Evolutionary conservation across 164 flowering plant species (phyloP), one percentile per base, ranked within the genome.

Genomic region (Santalum album): DNA sequence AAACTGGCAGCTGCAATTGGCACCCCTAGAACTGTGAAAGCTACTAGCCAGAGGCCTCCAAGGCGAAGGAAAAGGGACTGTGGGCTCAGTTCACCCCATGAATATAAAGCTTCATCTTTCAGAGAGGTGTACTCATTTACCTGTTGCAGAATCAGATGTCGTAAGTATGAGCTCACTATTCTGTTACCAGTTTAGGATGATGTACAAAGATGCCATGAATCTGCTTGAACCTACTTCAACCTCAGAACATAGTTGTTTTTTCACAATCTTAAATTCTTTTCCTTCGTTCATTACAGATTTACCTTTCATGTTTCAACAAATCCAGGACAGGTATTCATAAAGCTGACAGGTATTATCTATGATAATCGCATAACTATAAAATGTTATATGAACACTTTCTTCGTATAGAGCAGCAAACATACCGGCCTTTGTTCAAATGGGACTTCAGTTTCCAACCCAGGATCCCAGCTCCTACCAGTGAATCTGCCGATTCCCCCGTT

Each of bases 1-100:
- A 92, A 92, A 74, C 98, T 92, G 56, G 98, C 94, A 43, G 98
- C 98, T 56, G 96, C 84, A 65, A 89, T 62, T 60, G 96, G 98
- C 29, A 68, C 78, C 63, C 98, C 98, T 18, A 89, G 82, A 67
- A 74, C 79, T 3, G 86, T 81, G 70, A 89, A 86, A 48, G 90
- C 67, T 46, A 67, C 76, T 25, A 92, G 53, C 94, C 98, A 89
- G 22, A 92, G 82, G 25, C 91, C 78, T 51, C 98, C 98, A 38
- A 89, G 81, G 32, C 96, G 91, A 32, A 77, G 55, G 65, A 92
- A 75, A 54, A 92, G 73, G 17, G 77, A 63, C 51, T 77, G 76
- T 19, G 91, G 87, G 54, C 82, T 79, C 54, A 89, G 75, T 60
- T 89, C 91, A 0, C 89, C 96, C 98, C 96, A 92, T n/a, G 98